These are phyloP conservation scores for Noccaea bulbosa DNA, from an alignment of 345 rosid genomes.

Conservation along the genomic window DNA sequence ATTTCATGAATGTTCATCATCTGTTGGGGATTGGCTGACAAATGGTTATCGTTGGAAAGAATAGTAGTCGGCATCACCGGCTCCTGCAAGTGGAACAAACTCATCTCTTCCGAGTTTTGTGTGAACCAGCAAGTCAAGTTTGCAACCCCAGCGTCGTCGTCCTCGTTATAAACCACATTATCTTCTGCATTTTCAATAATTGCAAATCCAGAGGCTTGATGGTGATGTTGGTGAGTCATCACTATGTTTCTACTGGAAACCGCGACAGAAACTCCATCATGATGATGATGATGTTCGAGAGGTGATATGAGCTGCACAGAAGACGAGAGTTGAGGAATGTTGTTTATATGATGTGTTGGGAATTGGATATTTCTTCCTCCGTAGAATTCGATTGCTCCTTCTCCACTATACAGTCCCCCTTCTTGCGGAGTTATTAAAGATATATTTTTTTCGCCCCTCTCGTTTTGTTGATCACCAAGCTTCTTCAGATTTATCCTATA, in stretches of 20 bases:
- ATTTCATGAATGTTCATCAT: background rate
- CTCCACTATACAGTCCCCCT: background rate
- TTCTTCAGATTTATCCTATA: background rate
- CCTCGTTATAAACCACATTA: background rate
- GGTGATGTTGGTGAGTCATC: slow-evolving; percentile 20
- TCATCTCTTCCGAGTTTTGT: background rate
- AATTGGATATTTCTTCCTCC: background rate
- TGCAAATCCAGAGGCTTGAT: background rate
- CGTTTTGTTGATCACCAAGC: background rate
- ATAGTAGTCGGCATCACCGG: slow-evolving; percentile 1
- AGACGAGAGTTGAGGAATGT: slow-evolving; percentile 17
- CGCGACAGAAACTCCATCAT: background rate
- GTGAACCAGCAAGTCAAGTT: background rate
- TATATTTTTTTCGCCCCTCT: background rate
- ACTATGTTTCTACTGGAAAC: background rate
- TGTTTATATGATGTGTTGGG: slow-evolving; percentile 15
- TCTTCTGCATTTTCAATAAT: background rate
- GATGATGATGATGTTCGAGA: background rate
- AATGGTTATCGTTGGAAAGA: background rate
- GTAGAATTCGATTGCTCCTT: background rate
- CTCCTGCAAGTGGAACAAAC: background rate
- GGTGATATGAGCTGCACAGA: background rate
- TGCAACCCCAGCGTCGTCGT: background rate
- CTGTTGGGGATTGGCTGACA: background rate
- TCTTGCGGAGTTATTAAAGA: background rate